Percentiles rank a stretch among this genome's conserved stretches.
Evolutionary conservation across 768 basidiomycete genomes (phyloP).

Genomic region (Xerocomellus amylosporus): DNA sequence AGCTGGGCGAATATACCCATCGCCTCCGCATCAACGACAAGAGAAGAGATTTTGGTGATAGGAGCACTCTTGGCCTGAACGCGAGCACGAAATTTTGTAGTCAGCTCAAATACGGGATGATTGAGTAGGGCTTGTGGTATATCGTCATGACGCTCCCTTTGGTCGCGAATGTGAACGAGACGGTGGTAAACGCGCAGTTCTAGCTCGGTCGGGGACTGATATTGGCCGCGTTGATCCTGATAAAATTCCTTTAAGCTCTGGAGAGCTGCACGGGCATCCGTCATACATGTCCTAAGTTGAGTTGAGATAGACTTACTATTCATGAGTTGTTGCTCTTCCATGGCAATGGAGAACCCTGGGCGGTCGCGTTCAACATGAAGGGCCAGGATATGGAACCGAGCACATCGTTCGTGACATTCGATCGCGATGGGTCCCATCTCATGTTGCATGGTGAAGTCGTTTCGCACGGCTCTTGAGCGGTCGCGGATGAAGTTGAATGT

Average conservation of each 20-base stretch:
- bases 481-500: conserved; percentile 88
- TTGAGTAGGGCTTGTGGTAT: conserved; percentile 64
- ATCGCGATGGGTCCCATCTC: conserved; percentile 74
- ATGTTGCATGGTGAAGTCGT: conserved; percentile 94
- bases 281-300: background rate
- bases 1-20: conserved; percentile 67
- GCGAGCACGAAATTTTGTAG: conserved; percentile 73
- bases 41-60: conserved; percentile 62
- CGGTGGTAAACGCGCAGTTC: conserved; percentile 97
- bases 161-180: conserved; percentile 86
- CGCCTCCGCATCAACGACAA: conserved; percentile 60
- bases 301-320: conserved; percentile 59
- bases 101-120: conserved; percentile 78
- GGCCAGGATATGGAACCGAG: conserved; percentile 87
- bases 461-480: conserved; percentile 83
- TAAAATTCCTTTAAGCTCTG: conserved; percentile 94
- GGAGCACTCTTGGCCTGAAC: conserved; percentile 79
- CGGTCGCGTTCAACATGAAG: conserved; percentile 64
- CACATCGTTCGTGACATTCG: conserved; percentile 90
- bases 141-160: conserved; percentile 69
- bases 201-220: conserved; percentile 78
- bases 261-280: conserved; percentile 55
- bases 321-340: conserved; percentile 90
- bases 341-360: conserved; percentile 53
- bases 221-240: conserved; percentile 69